Percentiles rank a stretch among this genome's conserved stretches.
phyloP scores from a whole-genome alignment of 2,329 filamentous ascomycete genomes.

The Cladosporium sp. region DNA sequence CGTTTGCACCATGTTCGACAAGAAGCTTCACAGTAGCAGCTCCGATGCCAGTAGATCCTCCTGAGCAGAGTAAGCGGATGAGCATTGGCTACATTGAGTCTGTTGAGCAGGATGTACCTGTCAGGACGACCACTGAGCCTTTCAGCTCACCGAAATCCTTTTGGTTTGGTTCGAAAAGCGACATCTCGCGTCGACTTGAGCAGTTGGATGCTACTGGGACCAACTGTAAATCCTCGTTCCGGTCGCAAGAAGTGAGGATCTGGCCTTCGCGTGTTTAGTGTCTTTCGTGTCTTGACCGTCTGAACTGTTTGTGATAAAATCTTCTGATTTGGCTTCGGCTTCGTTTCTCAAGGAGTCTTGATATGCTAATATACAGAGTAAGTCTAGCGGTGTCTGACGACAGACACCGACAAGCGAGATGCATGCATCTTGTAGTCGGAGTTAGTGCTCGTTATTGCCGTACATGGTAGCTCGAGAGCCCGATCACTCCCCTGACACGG shows the following conservation, averaged over 20 bases:
- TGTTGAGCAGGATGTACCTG: neutral
- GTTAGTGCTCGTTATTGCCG: neutral
- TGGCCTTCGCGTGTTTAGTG: neutral
- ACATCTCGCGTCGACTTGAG: constrained; percentile 4
- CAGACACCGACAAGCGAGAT: neutral
- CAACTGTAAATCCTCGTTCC: neutral
- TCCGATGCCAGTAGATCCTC: constrained; percentile 49
- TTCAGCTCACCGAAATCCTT: constrained; percentile 22
- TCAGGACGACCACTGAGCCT: constrained; percentile 33
- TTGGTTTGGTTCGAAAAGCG: constrained; percentile 15
- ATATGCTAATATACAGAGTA: neutral
- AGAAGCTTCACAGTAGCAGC: constrained; percentile 44
- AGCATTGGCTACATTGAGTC: constrained; percentile 15
- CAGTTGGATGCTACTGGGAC: neutral
- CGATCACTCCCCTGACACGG: neutral
- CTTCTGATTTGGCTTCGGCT: neutral
- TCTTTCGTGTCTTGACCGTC: neutral
- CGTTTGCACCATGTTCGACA: constrained; percentile 41
- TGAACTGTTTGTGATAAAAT: neutral
- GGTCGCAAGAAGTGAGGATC: neutral
- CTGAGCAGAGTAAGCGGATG: constrained; percentile 26
- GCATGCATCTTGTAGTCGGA: neutral
- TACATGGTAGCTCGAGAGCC: neutral
- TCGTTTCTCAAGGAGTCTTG: neutral
- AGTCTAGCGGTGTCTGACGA: neutral